Base-by-base conservation (phyloP, 176 grass and related monocot species). In the Musa beccarii region DNA sequence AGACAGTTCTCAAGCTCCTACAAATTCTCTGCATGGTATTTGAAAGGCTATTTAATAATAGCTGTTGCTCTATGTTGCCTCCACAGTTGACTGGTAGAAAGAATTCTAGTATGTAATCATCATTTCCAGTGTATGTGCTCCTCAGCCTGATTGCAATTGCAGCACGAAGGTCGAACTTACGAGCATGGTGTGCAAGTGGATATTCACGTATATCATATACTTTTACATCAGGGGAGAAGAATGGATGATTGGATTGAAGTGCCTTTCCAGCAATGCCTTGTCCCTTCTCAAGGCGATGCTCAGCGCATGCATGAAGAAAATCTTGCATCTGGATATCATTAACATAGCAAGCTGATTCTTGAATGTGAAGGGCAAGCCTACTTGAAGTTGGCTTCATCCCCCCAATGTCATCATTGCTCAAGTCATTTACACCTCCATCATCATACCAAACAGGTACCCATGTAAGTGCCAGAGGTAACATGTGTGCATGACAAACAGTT, bases 241-340 rank as follows among this genome's bases (percentile, higher is more conserved):
- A 86, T 3, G 86, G 86, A 57, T 66, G 74, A 61, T 92, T 92
- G 23, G 81, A 87, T 72, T 71, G 65, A 55, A 85, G 49, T 73
- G 90, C 90, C 71, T 80, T 92, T 63, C 90, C 90, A 77, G 80
- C 83, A 76, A 89, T 81, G 57, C 86, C 84, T 74, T 92, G 87
- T n/a, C 87, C 84, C 55, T 59, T 78, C 21, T 79, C 25, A 49
- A 92, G 79, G 70, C 62, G 59, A 59, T 72, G 69, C 78, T 81
- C 74, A 53, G 86, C 22, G 67, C 79, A 89, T 12, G 85, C 72
- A 61, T 61, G 82, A 67, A 93, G 69, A 77, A 93, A 93, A 77
- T 63, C 77, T 34, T 59, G 52, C 84, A 89, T 78, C 66, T 67
- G 79, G 17, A 23, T 69, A 79, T 86, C 80, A 80, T 84, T 85